Evolutionary conservation across 176 grass and related monocot genomes (phyloP).

Genomic region (Oryza rufipogon): DNA sequence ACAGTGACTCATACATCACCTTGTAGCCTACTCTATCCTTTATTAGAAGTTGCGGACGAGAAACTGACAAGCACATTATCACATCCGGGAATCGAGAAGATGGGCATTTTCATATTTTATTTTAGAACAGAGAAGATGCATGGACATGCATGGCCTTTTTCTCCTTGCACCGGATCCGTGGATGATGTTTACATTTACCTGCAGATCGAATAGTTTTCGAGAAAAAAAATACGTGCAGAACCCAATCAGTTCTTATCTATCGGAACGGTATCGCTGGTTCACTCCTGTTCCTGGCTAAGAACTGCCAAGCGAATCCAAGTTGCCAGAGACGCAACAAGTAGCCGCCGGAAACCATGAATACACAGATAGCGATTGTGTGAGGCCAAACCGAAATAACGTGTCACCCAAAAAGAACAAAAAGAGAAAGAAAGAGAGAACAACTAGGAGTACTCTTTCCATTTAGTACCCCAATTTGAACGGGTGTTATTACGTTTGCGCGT

Average conservation of each 20-base stretch:
- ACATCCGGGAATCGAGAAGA: neutral
- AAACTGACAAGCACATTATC: neutral
- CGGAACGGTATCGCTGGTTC: neutral
- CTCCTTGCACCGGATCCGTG: neutral
- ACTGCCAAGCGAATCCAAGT: neutral
- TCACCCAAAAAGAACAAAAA: neutral
- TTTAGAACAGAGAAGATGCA: too few relatives aligned
- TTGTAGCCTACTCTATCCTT: too few relatives aligned
- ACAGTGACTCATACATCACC: neutral
- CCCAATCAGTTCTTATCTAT: neutral
- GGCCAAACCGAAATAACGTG: neutral
- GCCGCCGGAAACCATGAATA: neutral
- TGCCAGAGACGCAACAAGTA: slow-evolving; percentile 14
- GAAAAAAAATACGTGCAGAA: neutral
- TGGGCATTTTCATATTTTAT: neutral
- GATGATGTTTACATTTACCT: neutral
- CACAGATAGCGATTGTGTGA: neutral
- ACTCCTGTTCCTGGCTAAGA: neutral
- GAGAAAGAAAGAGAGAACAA: neutral
- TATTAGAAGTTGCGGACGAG: neutral
- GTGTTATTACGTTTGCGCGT: neutral
- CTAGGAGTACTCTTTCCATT: neutral
- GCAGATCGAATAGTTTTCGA: neutral
- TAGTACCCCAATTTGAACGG: neutral
- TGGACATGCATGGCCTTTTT: neutral